Evolutionary conservation across 2,329 filamentous ascomycete species (phyloP).

Genomic region (Purpureocillium lavendulum): DNA sequence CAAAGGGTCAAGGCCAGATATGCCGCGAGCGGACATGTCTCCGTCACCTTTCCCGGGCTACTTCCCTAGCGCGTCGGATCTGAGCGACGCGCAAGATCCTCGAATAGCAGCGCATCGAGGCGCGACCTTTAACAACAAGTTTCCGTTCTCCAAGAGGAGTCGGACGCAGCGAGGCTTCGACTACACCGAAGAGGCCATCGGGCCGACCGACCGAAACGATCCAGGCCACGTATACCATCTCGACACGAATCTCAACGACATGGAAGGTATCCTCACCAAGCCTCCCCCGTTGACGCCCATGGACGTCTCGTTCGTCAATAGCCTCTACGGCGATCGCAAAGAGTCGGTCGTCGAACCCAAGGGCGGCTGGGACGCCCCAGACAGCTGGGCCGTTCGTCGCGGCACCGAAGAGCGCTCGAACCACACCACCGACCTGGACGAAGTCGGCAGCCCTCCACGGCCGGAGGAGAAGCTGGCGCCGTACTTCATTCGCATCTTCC

Average conservation of each 20-base stretch:
- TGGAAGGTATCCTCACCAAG: slow-evolving; percentile 81
- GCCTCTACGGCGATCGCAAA: slow-evolving; percentile 33
- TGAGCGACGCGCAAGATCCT: slow-evolving; percentile 20
- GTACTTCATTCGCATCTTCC: slow-evolving; percentile 93
- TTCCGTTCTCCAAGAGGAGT: slow-evolving; percentile 51
- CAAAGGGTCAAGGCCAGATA: slow-evolving; percentile 40
- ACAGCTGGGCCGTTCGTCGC: slow-evolving; percentile 90
- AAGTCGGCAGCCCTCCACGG: slow-evolving; percentile 56
- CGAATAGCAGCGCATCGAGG: slow-evolving; percentile 24
- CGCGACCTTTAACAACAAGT: slow-evolving; percentile 53
- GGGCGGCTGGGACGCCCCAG: slow-evolving; percentile 82
- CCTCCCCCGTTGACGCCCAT: slow-evolving; percentile 65
- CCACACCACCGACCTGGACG: slow-evolving; percentile 54
- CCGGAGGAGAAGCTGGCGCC: slow-evolving; percentile 67
- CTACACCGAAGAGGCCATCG: slow-evolving; percentile 50
- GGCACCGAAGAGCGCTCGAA: slow-evolving; percentile 56
- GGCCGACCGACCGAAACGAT: slow-evolving; percentile 50
- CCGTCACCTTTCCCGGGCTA: slow-evolving; percentile 26
- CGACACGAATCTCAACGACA: slow-evolving; percentile 80
- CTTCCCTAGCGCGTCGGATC: slow-evolving; percentile 17
- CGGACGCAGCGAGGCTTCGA: slow-evolving; percentile 38
- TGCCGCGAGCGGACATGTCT: slow-evolving; percentile 29
- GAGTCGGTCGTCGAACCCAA: slow-evolving; percentile 28
- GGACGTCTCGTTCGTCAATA: slow-evolving; percentile 43
- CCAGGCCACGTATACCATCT: slow-evolving; percentile 62